Base-by-base conservation (phyloP, 768 basidiomycete species). In the Hemileccinum impolitum region DNA sequence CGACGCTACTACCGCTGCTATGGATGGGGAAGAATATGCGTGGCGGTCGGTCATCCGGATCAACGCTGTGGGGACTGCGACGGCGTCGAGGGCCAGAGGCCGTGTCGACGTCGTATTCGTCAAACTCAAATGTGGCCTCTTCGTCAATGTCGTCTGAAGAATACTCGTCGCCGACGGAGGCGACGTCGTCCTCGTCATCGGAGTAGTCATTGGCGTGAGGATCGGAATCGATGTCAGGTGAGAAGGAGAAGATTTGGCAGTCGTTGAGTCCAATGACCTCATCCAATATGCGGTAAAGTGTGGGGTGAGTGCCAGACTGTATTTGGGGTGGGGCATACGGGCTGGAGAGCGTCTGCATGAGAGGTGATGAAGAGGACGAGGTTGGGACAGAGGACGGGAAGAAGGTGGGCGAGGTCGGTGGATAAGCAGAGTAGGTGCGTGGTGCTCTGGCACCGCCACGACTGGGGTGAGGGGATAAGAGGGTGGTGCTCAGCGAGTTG, bases 181-280 rank as follows among this genome's bases (percentile, higher is more conserved):
- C 78, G 47, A 81, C 71, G 56, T 90, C 88, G 55, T 88, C 87
- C 57, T 89, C 87, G 62, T 86, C 86, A 60, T 89, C 85, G 23
- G 81, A 80, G 61, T 84, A 80, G 72, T 90, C 84, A 62, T 82
- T 81, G 38, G 88, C 90, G 57, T 98, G 94, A 1, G 96, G 96
- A 72, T 99, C 96, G 21, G 87, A 85, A 56, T 95, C 92, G 51
- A 88, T 84, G 69, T 95, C 92, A 40, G 95, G 96, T 35, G 81
- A 78, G 74, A 94, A 99, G 3, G 91, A 89, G 70, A 87, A 99
- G 50, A 97, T 93, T 64, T 97, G 94, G 74, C 92, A 96, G 53
- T 97, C 94, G 35, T 81, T 72, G 19, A 99, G 77, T 19, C 87
- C 87, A 56, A 99, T 90, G 61, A 90, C 87, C 38, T 94, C 87